Base-by-base conservation (phyloP, 2,329 filamentous ascomycete species). In the Aspergillus ruber region DNA sequence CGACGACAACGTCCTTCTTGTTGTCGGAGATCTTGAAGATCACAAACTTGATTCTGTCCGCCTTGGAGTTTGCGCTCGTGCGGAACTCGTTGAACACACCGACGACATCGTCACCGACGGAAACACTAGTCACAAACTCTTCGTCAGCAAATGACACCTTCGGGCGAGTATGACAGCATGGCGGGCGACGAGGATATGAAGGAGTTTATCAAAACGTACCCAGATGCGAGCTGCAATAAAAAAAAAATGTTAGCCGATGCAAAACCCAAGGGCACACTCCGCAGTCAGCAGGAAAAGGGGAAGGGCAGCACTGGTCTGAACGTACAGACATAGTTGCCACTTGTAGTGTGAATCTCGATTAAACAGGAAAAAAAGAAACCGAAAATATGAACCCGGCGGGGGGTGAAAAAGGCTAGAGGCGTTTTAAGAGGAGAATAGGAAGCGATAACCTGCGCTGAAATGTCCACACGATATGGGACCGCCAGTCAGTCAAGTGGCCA, bases 11-110 rank as follows among this genome's bases (percentile, higher is more conserved):
- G 49, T 71, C 63, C 63, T 72, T 74, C 68, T 73, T 71, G 61
- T 75, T 65, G 56, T 76, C 73, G 53, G 71, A 61, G 57, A 76
- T 73, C 66, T 76, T 76, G 70, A 69, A 76, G 66, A 76, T 76
- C 57, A 76, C 73, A 58, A 65, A 76, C 65, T 76, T 76, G 56
- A 62, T 64, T 59, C 70, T 59, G 15, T 47, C 29, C 39, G 47
- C 51, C 15, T 42, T 27, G 6, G 43, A 13, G 23, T 35, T 67
- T 43, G 63, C 65, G 59, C 67, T 68, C 60, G 73, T 66, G 57
- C 73, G 72, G 51, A 76, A 67, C 21, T 74, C 66, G 51, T 75
- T 74, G 71, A 71, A 75, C 49, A 61, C 57, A 42, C 56, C 64
- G 53, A 74, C 62, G 65, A 73, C 75, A 32, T 76, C 72, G 59